Evolutionary conservation across 2,329 filamentous ascomycete genomes (phyloP), one percentile per base, ranked within the genome.

Genomic region (Aspergillus udagawae): DNA sequence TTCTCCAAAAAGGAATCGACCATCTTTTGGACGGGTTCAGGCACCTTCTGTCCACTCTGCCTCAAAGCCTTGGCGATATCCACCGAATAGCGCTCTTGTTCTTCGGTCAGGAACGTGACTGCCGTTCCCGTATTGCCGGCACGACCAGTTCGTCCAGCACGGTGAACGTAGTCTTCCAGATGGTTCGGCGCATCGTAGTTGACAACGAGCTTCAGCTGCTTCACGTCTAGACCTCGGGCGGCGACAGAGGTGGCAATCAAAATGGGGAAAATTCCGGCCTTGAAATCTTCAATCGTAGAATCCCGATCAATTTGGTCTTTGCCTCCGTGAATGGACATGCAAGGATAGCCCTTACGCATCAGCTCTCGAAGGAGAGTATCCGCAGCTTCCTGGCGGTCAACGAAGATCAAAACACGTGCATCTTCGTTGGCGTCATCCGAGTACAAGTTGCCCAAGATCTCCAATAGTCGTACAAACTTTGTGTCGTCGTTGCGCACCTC

Each of bases 111-210:
- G 70, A 97, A 96, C 0, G 94, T 99, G 52, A 99, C 90, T 0
- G 94, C 94, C 42, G 92, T 96, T 61, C 94, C 94, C 23, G 86
- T 96, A 68, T 97, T 96, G 44, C 94, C 94, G 49, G 94, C 94
- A 70, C 94, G 88, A 10, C 94, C 94, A 7, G 94, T 97, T 66
- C 94, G 90, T 50, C 94, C 94, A 55, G 90, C 91, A 61, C 94
- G 88, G 73, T 97, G 94, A 44, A 97, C 93, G 68, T 97, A 97
- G 70, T 97, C 94, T 75, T 99, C 94, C 60, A 96, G 76, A 76
- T 97, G 92, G 67, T 96, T 96, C 0, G 92, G 93, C 0, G 89
- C 90, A 70, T 97, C 92, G 71, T 91, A 97, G 75, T 97, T 97
- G 76, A 99, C 87, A 8, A 99, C 94, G 32, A 97, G 83, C 74